Conservation (phyloP, 2,329 filamentous ascomycete genomes). For the Fonsecaea pedrosoi region DNA sequence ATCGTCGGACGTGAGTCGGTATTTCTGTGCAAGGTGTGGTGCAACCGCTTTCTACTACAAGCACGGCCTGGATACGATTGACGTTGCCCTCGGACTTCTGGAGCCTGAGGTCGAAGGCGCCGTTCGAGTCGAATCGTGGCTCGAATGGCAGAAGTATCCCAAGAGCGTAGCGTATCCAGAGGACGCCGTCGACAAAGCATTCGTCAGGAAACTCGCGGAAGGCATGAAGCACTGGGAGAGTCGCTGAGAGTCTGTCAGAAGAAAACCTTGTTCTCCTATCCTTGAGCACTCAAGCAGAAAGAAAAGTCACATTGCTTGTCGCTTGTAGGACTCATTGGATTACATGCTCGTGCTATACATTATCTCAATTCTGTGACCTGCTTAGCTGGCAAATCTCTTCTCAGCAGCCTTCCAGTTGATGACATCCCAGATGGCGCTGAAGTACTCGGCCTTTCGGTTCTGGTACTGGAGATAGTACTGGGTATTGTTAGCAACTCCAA, state of each 20-base stretch:
- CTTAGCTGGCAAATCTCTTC: conserved; percentile 62
- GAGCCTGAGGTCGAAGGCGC: conserved; percentile 15
- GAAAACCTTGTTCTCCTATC: neutral
- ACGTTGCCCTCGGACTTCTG: conserved; percentile 32
- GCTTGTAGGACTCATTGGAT: conserved; percentile 14
- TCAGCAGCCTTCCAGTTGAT: conserved; percentile 94
- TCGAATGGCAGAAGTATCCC: conserved; percentile 30
- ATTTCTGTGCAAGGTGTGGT: conserved; percentile 35
- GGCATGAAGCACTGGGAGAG: conserved; percentile 22
- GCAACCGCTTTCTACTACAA: conserved; percentile 34
- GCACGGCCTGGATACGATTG: conserved; percentile 27
- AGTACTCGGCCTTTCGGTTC: conserved; percentile 97
- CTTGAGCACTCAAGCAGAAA: conserved; percentile 5
- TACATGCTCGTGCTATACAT: conserved; percentile 21
- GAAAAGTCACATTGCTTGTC: conserved; percentile 1
- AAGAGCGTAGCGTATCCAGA: conserved; percentile 26
- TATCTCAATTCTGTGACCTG: conserved; percentile 1
- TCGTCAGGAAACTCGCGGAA: conserved; percentile 28
- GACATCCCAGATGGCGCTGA: conserved; percentile 90
- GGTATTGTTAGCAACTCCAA: conserved; percentile 6
- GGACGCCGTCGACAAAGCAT: conserved; percentile 30
- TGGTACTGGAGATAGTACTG: conserved; percentile 77
- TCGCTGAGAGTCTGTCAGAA: neutral
- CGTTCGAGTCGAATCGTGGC: conserved; percentile 31
- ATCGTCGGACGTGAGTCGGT: conserved; percentile 30